Evolutionary conservation across 768 basidiomycete species (phyloP).

Genomic region (Suillus plorans): DNA sequence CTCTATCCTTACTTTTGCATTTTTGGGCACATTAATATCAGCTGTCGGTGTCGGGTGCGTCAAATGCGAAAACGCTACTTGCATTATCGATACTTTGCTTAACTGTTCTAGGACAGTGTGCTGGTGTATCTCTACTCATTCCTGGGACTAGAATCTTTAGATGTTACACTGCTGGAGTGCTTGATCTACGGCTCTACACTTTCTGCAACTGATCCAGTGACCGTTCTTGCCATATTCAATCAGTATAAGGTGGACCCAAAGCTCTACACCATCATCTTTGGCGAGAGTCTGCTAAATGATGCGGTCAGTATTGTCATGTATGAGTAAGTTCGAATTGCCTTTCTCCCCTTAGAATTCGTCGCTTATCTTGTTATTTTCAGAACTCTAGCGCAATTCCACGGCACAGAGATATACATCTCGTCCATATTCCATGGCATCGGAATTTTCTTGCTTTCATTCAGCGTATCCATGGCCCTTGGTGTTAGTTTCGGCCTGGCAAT

Average conservation of each 20-base stretch:
- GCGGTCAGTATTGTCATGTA: slow-evolving; percentile 99
- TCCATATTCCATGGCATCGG: slow-evolving; percentile 97
- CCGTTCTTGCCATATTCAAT: slow-evolving; percentile 97
- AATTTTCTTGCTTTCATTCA: slow-evolving; percentile 95
- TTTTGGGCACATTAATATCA: slow-evolving; percentile 93
- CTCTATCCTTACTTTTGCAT: slow-evolving; percentile 91
- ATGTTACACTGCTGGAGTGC: slow-evolving; percentile 87
- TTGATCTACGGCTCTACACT: slow-evolving; percentile 95
- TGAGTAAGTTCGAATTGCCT: slow-evolving; percentile 66
- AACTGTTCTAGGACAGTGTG: slow-evolving; percentile 64
- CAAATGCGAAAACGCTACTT: neutral
- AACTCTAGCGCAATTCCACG: slow-evolving; percentile 90
- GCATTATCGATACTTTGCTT: slow-evolving; percentile 27
- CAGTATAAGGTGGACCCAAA: slow-evolving; percentile 99
- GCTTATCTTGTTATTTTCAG: slow-evolving; percentile 38
- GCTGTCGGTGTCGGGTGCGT: slow-evolving; percentile 94
- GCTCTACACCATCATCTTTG: slow-evolving; percentile 95
- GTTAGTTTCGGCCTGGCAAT: slow-evolving; percentile 88
- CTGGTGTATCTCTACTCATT: slow-evolving; percentile 94
- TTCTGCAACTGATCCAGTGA: slow-evolving; percentile 97
- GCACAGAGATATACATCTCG: slow-evolving; percentile 78
- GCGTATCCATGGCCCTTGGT: slow-evolving; percentile 91
- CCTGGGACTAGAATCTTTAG: slow-evolving; percentile 86
- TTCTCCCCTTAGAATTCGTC: slow-evolving; percentile 2
- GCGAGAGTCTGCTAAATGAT: slow-evolving; percentile 95